These are phyloP conservation scores for Fraxinus cuspidata DNA, from an alignment of 257 asterid genomes.

Conservation along the genomic window DNA sequence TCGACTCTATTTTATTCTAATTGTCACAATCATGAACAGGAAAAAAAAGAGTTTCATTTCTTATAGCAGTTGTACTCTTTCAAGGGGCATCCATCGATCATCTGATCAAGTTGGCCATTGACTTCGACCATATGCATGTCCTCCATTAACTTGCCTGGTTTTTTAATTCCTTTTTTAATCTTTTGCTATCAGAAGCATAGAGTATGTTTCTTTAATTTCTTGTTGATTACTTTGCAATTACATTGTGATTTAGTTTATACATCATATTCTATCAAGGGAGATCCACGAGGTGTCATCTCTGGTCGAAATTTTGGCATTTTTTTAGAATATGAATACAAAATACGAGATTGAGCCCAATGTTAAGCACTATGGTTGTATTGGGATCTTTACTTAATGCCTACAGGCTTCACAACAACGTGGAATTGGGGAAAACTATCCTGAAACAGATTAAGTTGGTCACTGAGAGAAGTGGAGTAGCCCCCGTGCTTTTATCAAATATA, in stretches of 20 bases:
- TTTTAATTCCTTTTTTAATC: too few relatives aligned
- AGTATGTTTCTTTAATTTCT: too few relatives aligned
- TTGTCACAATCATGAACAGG: too few relatives aligned
- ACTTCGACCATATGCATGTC: slow-evolving; percentile 69
- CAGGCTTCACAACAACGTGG: slow-evolving; percentile 45
- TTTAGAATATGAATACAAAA: slow-evolving; percentile 33
- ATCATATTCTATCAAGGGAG: too few relatives aligned
- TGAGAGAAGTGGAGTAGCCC: slow-evolving; percentile 44
- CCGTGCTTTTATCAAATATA: slow-evolving; percentile 49
- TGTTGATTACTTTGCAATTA: too few relatives aligned
- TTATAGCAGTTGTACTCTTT: slow-evolving; percentile 74
- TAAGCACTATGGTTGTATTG: slow-evolving; percentile 55
- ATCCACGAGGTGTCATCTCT: too few relatives aligned
- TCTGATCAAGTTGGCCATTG: slow-evolving; percentile 65
- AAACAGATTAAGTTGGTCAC: slow-evolving; percentile 44
- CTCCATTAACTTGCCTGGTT: neutral
- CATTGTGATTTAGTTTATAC: too few relatives aligned
- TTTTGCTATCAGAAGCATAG: too few relatives aligned
- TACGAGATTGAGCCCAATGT: slow-evolving; percentile 43
- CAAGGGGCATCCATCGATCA: slow-evolving; percentile 91
- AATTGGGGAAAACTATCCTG: slow-evolving; percentile 38
- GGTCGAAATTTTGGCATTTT: too few relatives aligned
- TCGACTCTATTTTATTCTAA: too few relatives aligned
- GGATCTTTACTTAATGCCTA: slow-evolving; percentile 50
- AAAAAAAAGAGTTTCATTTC: too few relatives aligned